Evolutionary conservation across 1,139 yeast genomes (phyloP).

Genomic region (Wickerhamomyces sp.): DNA sequence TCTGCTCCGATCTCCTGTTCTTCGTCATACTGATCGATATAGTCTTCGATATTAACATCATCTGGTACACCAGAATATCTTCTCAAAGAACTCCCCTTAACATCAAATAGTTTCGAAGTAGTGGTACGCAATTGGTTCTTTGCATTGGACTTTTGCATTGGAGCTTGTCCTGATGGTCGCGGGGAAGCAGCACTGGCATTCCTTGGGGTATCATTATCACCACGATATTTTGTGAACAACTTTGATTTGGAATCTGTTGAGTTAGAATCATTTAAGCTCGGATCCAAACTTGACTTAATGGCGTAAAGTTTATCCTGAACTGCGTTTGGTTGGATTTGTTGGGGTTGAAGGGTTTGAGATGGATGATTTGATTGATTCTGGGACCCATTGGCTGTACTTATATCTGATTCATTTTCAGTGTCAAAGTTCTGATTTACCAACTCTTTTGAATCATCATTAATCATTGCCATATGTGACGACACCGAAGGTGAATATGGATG

Average conservation of each 20-base stretch:
- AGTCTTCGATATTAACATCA: conserved; percentile 62
- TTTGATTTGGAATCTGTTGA: conserved; percentile 7
- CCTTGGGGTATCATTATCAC: conserved; percentile 10
- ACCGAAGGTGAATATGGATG: conserved; percentile 11
- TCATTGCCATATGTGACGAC: conserved; percentile 5
- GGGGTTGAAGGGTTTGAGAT: neutral
- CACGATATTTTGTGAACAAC: conserved; percentile 18
- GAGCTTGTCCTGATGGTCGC: neutral
- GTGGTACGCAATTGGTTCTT: conserved; percentile 51
- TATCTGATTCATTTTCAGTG: conserved; percentile 11
- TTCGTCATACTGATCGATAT: conserved; percentile 42
- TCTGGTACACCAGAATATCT: conserved; percentile 70
- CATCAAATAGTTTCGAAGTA: conserved; percentile 66
- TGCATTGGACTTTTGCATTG: conserved; percentile 4
- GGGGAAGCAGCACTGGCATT: conserved; percentile 13
- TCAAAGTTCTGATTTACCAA: conserved; percentile 1
- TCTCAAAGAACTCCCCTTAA: conserved; percentile 66
- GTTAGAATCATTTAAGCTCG: conserved; percentile 6
- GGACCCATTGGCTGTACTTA: conserved; percentile 1
- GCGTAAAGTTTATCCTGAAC: neutral
- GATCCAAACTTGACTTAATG: neutral
- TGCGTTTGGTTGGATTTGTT: neutral
- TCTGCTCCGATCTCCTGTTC: conserved; percentile 32
- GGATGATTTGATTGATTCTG: conserved; percentile 2
- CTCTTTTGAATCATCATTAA: conserved; percentile 11